Evolutionary conservation across 371 early-diverging fungal genomes (phyloP), one percentile per base, ranked within the genome.

Genomic region (Sporodiniella umbellata): DNA sequence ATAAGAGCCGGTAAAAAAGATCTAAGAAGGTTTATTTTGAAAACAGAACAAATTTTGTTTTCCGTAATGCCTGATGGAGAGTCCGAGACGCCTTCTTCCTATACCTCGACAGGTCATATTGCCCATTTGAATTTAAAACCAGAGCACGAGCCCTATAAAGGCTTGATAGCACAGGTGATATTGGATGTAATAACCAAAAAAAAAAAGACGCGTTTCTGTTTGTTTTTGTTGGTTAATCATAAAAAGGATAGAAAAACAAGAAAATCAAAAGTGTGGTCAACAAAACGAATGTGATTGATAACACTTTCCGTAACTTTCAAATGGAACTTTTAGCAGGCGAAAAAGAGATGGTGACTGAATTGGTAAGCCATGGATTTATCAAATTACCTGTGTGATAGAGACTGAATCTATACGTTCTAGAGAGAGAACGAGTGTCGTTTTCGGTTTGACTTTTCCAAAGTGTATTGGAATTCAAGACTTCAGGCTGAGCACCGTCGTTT

Each of bases 381-480:
- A 21, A 12, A 10, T 14, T 15, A 44, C 4, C 24, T 15, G 21
- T 14, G 18, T 22, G 30, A 28, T 28, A 4, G 10, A 28, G 30
- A n/a, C n/a, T 14, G 8, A 4, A 10, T 7, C 15, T 31, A 23
- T 14, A 10, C 15, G 23, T 39, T 12, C 28, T 69, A 92, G 89
- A 80, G 83, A 58, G 99, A 98, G 63, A 87, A 89, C 61, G 87
- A 83, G 15, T 95, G 96, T 68, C 69, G 67, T 40, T 98, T 97
- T 72, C 69, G 78, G 49, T 92, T 99, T 53, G 96, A 98, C 60
- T 98, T 94, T 59, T 89, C 95, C 15, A 84, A 90, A 56, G 99
- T 98, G 10, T 99, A 99, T 68, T 98, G 99, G 99, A 99, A 99
- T 78, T 96, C 98, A 11, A 85, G 99, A 23, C 83, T 99, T 22